Base-by-base conservation (phyloP, 106 monocot genomes). In the Apostasia ramifera region DNA sequence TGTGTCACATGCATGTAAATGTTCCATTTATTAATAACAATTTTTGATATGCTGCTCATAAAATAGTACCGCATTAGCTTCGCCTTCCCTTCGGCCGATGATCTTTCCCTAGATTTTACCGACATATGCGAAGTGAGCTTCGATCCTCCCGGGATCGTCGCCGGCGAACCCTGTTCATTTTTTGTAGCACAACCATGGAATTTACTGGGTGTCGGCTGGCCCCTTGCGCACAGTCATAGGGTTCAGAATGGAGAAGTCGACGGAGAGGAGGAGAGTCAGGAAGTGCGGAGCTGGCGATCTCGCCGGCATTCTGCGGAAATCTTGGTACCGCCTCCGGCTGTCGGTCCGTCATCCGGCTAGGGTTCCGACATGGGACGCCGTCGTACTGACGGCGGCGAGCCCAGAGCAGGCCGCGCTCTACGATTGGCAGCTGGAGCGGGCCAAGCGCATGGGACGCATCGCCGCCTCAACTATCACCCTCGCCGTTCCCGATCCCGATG, bases 331-430 rank as follows among this genome's bases (percentile, higher is more conserved):
- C 26, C 92, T 97, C 44, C 81, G 95, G 45, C 89, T 97, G n/a
- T 97, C 95, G 38, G 92, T 81, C 2, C 89, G 89, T 39, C 69
- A 92, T 48, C 84, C 95, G 0, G 37, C 76, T 46, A 71, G 95
- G 12, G 91, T 80, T 11, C 83, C 86, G 12, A 84, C 95, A 6
- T 97, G 95, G 95, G 95, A 97, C 66, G 95, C 91, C 60, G 66
- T 97, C 77, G 89, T 97, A 45, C 91, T 97, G 63, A 97, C 95
- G 49, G 95, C 95, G 14, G 89, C 95, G 42, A 97, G 95, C 73
- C 92, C 95, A 37, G 86, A 85, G 77, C 95, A 97, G 82, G 95
- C 95, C 45, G 75, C 77, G 47, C 92, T 97, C 63, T 97, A 86
- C 84, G 73, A 79, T 2, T 92, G 92, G 89, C 95, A 97, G 68